Evolutionary conservation across 2,329 filamentous ascomycete species (phyloP).

Genomic region (Claviceps fusiformis): DNA sequence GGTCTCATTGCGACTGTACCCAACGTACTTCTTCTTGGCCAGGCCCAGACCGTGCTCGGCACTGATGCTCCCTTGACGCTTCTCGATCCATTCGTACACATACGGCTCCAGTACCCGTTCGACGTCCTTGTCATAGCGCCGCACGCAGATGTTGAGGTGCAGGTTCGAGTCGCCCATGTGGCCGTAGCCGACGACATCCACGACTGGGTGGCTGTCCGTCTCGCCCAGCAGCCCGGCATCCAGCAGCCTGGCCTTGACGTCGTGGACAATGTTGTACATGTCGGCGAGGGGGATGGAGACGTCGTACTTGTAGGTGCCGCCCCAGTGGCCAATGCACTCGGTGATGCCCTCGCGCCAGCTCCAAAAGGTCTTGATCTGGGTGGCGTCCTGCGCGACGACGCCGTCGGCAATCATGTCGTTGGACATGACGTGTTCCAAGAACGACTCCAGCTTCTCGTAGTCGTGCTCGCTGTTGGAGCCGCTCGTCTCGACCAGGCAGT

Average conservation of each 20-base stretch:
- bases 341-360: slow-evolving; percentile 86
- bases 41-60: slow-evolving; percentile 91
- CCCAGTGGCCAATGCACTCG: slow-evolving; percentile 77
- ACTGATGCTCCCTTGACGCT: slow-evolving; percentile 83
- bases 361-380: slow-evolving; percentile 77
- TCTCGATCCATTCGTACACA: slow-evolving; percentile 92
- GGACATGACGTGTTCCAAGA: slow-evolving; percentile 84
- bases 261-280: slow-evolving; percentile 81
- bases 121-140: slow-evolving; percentile 73
- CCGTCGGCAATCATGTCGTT: slow-evolving; percentile 79
- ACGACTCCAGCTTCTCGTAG: slow-evolving; percentile 75
- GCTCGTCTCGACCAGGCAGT: slow-evolving; percentile 92
- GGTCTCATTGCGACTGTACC: slow-evolving; percentile 78
- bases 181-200: slow-evolving; percentile 88
- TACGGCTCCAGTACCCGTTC: slow-evolving; percentile 85
- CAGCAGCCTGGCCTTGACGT: slow-evolving; percentile 59
- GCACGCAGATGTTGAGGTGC: slow-evolving; percentile 78
- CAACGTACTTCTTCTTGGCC: slow-evolving; percentile 91
- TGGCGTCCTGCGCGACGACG: slow-evolving; percentile 85
- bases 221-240: slow-evolving; percentile 66
- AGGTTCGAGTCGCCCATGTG: slow-evolving; percentile 97
- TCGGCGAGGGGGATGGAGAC: slow-evolving; percentile 82
- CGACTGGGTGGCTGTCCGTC: slow-evolving; percentile 61
- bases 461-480: slow-evolving; percentile 92
- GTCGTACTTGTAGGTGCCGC: slow-evolving; percentile 97